Evolutionary conservation across 805 yeast genomes (phyloP), one percentile per base, ranked within the genome.

Genomic region (Saccharomycopsis synnaedendra): DNA sequence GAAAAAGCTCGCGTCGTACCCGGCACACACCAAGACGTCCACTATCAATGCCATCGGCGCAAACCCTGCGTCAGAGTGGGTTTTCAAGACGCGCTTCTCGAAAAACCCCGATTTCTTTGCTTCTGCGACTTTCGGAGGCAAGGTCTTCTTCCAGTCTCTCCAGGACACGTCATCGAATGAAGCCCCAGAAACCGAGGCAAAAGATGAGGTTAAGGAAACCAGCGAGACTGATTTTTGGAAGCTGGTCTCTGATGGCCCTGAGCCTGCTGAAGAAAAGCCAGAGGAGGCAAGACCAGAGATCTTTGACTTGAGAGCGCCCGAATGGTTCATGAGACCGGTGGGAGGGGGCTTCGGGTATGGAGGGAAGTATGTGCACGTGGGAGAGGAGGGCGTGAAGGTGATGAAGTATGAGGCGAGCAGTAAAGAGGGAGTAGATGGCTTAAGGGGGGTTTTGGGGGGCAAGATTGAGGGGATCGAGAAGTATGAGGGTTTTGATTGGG

Each of bases 271-370:
- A 39, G 69, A 65, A 32, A 19, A 27, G 4, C 31, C 36, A 29
- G 54, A 51, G 42, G 50, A 39, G n/a, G 39, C 44, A 58, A 85
- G 82, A 55, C 93, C 96, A 7, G 76, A 76, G 35, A 81, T 82
- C 56, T 74, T 74, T 39, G 70, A 76, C 32, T 70, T 74, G 53
- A 95, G 88, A 65, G 93, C 97, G 27, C 98, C 99, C 44, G 64
- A 70, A 50, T 93, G 98, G 98, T 74, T 86, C 52, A 76, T 76
- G 53, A 72, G 82, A 55, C 87, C 87, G 8, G 71, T 76, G 4
- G 71, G 82, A 43, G 96, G 82, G 9, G 68, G 78, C 2, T 93
- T 94, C 72, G 97, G 95, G 0, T 88, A 48, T 66, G 98, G 98
- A 52, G 95, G 96, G 46, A 87, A 86, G 65, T 62, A 93, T 39